Conservation (phyloP, 257 asterid genomes). For the Nicotiana attenuata region DNA sequence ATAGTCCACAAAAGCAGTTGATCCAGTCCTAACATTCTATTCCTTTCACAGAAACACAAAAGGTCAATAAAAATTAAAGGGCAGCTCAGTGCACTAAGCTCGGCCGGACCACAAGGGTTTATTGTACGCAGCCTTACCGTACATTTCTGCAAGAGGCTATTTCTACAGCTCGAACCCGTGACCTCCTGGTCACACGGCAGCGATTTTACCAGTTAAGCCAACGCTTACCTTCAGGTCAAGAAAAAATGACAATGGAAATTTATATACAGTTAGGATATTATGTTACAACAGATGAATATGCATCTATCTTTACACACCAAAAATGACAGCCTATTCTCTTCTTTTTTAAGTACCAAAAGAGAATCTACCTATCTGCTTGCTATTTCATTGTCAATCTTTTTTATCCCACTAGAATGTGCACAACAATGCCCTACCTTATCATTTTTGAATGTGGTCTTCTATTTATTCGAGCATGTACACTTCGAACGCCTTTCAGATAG, state of each 20-base stretch:
- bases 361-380: background rate
- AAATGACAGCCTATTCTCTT: conserved; percentile 6
- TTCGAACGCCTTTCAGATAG: conserved; percentile 52
- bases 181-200: too few relatives aligned
- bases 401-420: background rate
- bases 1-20: background rate
- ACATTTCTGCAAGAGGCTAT: too few relatives aligned
- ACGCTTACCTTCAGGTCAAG: background rate
- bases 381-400: background rate
- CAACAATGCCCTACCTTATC: conserved; percentile 9
- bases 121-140: too few relatives aligned
- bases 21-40: background rate
- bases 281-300: conserved; percentile 7
- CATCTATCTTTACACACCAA: background rate
- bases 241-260: conserved; percentile 5
- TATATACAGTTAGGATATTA: background rate
- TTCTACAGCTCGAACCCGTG: too few relatives aligned
- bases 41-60: background rate
- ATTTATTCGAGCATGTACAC: conserved; percentile 48
- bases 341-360: background rate
- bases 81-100: too few relatives aligned
- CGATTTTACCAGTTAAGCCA: too few relatives aligned
- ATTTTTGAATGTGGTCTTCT: conserved; percentile 19
- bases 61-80: background rate
- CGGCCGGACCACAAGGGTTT: too few relatives aligned